Evolutionary conservation across 805 yeast species (phyloP).

Genomic region (Jamesozyma jinghongensis): DNA sequence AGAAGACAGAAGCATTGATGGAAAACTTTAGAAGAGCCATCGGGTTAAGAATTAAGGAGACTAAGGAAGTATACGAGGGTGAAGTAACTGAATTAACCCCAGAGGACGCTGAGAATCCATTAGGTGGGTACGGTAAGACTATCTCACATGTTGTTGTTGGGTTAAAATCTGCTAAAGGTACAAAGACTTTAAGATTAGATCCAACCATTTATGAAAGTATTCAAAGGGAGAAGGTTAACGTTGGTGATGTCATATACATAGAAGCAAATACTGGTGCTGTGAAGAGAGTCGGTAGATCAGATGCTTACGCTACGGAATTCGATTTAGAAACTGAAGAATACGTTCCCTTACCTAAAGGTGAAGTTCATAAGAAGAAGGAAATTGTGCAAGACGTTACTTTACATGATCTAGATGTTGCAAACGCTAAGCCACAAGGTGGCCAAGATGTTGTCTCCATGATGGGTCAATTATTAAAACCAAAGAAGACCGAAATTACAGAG

Average conservation of each 20-base stretch:
- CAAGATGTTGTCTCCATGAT: slow-evolving; percentile 92
- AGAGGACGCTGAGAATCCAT: slow-evolving; percentile 91
- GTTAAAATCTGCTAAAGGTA: slow-evolving; percentile 83
- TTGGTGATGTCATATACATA: slow-evolving; percentile 95
- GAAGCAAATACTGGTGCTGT: slow-evolving; percentile 98
- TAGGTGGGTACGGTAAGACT: slow-evolving; percentile 97
- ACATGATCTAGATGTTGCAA: slow-evolving; percentile 94
- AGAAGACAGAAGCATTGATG: slow-evolving; percentile 93
- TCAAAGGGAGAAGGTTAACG: slow-evolving; percentile 86
- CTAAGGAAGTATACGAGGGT: slow-evolving; percentile 96
- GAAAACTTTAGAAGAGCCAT: slow-evolving; percentile 95
- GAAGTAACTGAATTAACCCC: slow-evolving; percentile 94
- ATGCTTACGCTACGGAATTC: slow-evolving; percentile 96
- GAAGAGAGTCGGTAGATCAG: slow-evolving; percentile 95
- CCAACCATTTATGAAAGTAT: slow-evolving; percentile 89
- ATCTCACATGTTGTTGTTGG: slow-evolving; percentile 92
- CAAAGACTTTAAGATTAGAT: slow-evolving; percentile 80
- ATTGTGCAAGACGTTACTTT: slow-evolving; percentile 95
- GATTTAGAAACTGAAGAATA: slow-evolving; percentile 98
- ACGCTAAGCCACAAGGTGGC: slow-evolving; percentile 94
- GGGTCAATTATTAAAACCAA: slow-evolving; percentile 95
- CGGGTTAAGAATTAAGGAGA: slow-evolving; percentile 91
- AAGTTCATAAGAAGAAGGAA: slow-evolving; percentile 95
- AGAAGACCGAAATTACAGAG: slow-evolving; percentile 94
- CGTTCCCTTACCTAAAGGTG: slow-evolving; percentile 98